Base-by-base conservation (phyloP, 345 rosid genomes). In the Eutrema japonicum region DNA sequence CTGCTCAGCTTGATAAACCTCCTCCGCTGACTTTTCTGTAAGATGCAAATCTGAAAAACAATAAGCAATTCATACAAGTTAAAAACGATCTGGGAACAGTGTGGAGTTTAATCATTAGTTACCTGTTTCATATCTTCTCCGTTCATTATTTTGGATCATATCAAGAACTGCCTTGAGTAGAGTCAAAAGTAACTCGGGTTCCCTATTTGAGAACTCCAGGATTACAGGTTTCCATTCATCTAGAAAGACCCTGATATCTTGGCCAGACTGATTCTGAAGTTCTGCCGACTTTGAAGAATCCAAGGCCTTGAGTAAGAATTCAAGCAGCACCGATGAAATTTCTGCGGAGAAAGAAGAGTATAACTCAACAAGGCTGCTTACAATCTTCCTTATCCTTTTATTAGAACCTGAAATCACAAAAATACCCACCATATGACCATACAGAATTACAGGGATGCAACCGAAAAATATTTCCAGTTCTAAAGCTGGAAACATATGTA, bases 291-390 rank as follows among this genome's bases (percentile, higher is more conserved):
- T 79, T 74, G 83, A 80, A 64, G 82, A 82, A 79, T 78, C 83
- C 64, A 85, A 72, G 63, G 86, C 82, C 73, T 82, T 82, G 67
- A 85, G 73, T 77, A 91, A 77, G 53, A 87, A 74, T 61, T 85
- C 95, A 73, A 86, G 73, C 68, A 92, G 54, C 52, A 86, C 86
- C 35, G 96, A 87, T 27, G 85, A 82, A 46, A 87, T 83, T 82
- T 92, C 96, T 16, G 92, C 80, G 22, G 97, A 75, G 81, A 78
- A 88, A 49, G 92, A 84, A 74, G 88, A 75, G 79, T 83, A 88
- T 55, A 92, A 79, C 78, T 73, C 85, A 57, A 82, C 78, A 29
- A 95, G 86, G 76, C 18, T 68, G 74, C 85, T 89, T 75, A 83
- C 76, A 52, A 78, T 84, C 85, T 82, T 84, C 64, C 53, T 71